Base-by-base conservation (phyloP, 1,284 basidiomycete genomes). In the Kwoniella shivajii region DNA sequence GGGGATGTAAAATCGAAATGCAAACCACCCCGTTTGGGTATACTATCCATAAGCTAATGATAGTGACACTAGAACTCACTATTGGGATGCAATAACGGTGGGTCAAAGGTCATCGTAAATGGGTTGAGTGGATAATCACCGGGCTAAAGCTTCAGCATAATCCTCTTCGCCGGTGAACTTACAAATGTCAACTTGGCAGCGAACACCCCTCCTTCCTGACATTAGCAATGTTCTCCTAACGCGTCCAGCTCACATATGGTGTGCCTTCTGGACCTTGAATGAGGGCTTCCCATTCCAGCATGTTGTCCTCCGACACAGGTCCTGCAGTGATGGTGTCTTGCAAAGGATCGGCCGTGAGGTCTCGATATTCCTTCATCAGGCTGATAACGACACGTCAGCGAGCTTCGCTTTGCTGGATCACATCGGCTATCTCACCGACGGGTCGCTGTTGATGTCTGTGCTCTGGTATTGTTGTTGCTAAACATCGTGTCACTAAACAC, bases 51-150 rank as follows among this genome's bases (percentile, higher is more conserved):
- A 63, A 92, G 89, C 90, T 54, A 4, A 37, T 24, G 9, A 29
- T 14, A 18, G 38, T 26, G 22, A 22, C 39, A 29, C 33, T 20
- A 41, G 18, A 43, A 77, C 88, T 78, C 71, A 95, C 94, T 89
- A 77, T 99, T 99, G 14, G 96, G 96, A 78, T 99, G 96, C 77
- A 99, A 90, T 58, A 99, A 78, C 4, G 96, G 93, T 10, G 95
- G 95, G 49, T 97, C 93, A 72, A 98, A 99, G 69, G 86, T 90
- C 95, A 99, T 98, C 79, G 92, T 95, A 86, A 96, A 96, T 29
- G 93, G 93, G 50, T 90, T 94, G 70, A 96, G 80, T 33, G 93
- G 93, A 78, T 97, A 97, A 75, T 97, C 93, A 46, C 84, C 76
- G 0, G 93, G 94, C 91, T 93, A 64, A 4, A n/a, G 14, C 18